Base-by-base conservation (phyloP, 177 flowering plant species). In the Vitis hybrid region DNA sequence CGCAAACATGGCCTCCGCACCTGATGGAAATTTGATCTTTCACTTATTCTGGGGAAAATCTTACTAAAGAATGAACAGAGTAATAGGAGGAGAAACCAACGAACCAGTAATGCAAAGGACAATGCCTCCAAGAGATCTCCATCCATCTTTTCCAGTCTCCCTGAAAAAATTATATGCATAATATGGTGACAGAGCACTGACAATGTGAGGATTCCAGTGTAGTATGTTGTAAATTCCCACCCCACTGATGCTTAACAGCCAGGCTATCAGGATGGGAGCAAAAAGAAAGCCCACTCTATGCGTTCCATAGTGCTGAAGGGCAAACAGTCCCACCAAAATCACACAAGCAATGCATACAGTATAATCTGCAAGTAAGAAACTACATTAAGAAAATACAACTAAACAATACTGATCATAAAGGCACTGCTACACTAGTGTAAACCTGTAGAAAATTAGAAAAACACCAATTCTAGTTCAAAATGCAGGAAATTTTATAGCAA, bases 1-100 rank as follows among this genome's bases (percentile, higher is more conserved):
- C 50, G 92, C 91, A 75, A 87, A 90, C 91, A 90, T 89, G 18
- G 92, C 88, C 65, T 90, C 95, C 2, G 89, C 80, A 62, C 95
- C 95, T 90, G 83, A 73, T 17, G 54, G 51, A 64, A 60, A 66
- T 10, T 17, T 6, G 15, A 14, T 55, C 55, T 55, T 15, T 53
- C 49, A 2, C 9, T 53, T 3, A 59, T 11, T 53, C 51, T 24
- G 28, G 28, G 15, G 13, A 47, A 11, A 65, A 65, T 3, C 33
- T 19, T 5, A 33, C 14, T 11, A 15, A 31, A 64, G 38, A 22
- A 68, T 44, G 12, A 33, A 38, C 2, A n/a, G 2, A 70, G 60
- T 10, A n/a, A 24, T 13, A 14, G 31, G 11, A 28, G 38, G 22
- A 49, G 50, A 20, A 44, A 66, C 19, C 11, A 51, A 62, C 74